Evolutionary conservation across 2,329 filamentous ascomycete species (phyloP).

Genomic region (Alternaria sp.): DNA sequence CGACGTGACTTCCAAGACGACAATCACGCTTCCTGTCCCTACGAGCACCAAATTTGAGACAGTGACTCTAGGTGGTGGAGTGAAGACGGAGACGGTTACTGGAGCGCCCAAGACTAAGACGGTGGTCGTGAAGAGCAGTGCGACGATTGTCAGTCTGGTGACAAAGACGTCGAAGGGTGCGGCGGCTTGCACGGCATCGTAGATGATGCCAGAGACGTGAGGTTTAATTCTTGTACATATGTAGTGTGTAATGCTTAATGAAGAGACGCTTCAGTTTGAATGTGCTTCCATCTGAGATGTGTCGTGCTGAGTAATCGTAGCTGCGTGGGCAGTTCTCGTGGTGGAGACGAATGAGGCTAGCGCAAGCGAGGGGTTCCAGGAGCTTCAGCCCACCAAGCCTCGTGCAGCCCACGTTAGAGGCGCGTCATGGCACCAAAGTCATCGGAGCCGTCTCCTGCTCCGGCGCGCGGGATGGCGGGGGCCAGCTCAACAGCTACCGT

Average conservation of each 20-base stretch:
- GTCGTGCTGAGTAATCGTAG: not conserved
- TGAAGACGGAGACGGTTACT: conserved; percentile 19
- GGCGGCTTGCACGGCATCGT: conserved; percentile 9
- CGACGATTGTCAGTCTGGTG: conserved; percentile 11
- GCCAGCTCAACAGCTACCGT: conserved; percentile 9
- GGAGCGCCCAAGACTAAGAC: conserved; percentile 18
- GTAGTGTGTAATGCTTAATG: conserved; percentile 2
- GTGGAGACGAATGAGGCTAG: not conserved
- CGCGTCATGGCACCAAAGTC: conserved; percentile 7
- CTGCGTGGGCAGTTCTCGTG: not conserved
- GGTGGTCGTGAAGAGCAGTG: conserved; percentile 14
- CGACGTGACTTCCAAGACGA: conserved; percentile 20
- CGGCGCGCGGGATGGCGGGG: conserved; percentile 22
- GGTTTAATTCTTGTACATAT: not conserved
- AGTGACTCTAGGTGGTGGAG: conserved; percentile 14
- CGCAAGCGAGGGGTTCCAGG: not conserved
- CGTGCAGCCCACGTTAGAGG: not conserved
- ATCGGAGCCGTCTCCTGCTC: conserved; percentile 8
- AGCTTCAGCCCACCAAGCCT: not conserved
- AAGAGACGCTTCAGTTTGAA: not conserved
- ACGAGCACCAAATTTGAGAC: conserved; percentile 20
- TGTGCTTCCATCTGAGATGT: not conserved
- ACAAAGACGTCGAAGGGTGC: conserved; percentile 26
- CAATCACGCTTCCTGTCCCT: conserved; percentile 27
- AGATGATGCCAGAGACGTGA: not conserved